Base-by-base conservation (phyloP, 2,329 filamentous ascomycete species). In the Neofusicoccum umdonicola region DNA sequence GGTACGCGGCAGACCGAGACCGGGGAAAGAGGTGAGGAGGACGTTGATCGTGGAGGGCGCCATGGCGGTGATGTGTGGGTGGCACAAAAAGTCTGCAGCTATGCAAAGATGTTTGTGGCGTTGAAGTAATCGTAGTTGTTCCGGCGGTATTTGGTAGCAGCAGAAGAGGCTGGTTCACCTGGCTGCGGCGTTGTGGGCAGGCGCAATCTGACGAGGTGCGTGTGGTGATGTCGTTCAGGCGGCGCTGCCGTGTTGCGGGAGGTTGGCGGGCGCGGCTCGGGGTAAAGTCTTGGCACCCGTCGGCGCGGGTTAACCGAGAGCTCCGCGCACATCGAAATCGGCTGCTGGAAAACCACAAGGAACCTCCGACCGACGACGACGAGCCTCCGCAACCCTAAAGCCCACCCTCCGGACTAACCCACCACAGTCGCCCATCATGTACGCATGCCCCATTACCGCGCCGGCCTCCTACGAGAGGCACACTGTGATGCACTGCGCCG, bases 11-110 rank as follows among this genome's bases (percentile, higher is more conserved):
- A 97, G 85, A 52, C 89, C 88, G 17, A 96, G 85, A 68, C 94
- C 94, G 7, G 89, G 84, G 73, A 98, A 94, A 67, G 90, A 92
- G 70, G 92, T 89, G 67, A 99, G 82, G 66, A 98, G 86, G 68
- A 98, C 83, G 78, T 96, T 97, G 74, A 96, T 80, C 44, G 81
- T 86, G 67, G 76, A 77, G 1, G 82, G 71, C 44, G 82, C 79
- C 88, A 91, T 91, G 13, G 70, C 76, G 27, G n/a, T 35, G 8
- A 12, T 35, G 27, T 31, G 15, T 50, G 45, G 42, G 62, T 34
- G 17, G 15, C 27, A 48, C 19, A 17, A 7, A 17, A 9, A 27
- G 17, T 41, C 15, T 48, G 57, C 27, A 15, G n/a, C 11, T 48
- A 27, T 35, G 35, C 27, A 7, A 7, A 0, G 4, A 7, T 7